Conservation (phyloP, 192 early-diverging fungal genomes). For the Glomus cerebriforme region DNA sequence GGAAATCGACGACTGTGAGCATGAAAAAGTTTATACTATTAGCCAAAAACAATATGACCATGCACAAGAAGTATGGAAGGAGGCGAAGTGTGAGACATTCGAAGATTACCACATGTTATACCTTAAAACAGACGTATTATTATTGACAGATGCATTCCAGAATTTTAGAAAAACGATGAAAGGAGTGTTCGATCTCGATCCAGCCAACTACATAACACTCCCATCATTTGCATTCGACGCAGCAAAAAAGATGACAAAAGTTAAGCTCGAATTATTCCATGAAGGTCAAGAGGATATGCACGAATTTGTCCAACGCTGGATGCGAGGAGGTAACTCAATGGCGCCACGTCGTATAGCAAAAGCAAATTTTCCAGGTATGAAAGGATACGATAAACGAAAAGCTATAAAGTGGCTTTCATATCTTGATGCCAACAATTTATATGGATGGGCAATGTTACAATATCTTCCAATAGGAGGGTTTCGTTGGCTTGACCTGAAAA, state of each 20-base stretch:
- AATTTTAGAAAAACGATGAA: not conserved
- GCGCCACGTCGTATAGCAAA: not conserved
- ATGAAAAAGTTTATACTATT: conserved; percentile 6
- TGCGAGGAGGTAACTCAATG: conserved; percentile 15
- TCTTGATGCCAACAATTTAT: not conserved
- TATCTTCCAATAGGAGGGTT: conserved; percentile 19
- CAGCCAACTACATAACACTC: not conserved
- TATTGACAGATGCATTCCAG: conserved; percentile 1
- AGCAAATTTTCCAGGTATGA: conserved; percentile 11
- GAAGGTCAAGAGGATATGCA: conserved; percentile 23
- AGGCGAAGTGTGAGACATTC: not conserved
- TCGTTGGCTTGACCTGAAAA: not conserved
- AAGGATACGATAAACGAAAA: not conserved
- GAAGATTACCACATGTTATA: conserved; percentile 2
- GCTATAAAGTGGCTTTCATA: not conserved
- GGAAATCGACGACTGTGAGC: no score
- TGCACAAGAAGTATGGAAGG: not conserved
- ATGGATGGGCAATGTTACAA: conserved; percentile 24
- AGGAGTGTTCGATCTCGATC: not conserved
- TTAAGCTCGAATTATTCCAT: conserved; percentile 16
- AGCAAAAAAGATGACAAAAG: not conserved
- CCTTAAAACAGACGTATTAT: conserved; percentile 6
- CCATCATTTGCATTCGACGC: not conserved
- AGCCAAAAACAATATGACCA: not conserved
- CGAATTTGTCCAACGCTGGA: not conserved